Conservation (phyloP, 345 rosid genomes). For the Citrus australasica region DNA sequence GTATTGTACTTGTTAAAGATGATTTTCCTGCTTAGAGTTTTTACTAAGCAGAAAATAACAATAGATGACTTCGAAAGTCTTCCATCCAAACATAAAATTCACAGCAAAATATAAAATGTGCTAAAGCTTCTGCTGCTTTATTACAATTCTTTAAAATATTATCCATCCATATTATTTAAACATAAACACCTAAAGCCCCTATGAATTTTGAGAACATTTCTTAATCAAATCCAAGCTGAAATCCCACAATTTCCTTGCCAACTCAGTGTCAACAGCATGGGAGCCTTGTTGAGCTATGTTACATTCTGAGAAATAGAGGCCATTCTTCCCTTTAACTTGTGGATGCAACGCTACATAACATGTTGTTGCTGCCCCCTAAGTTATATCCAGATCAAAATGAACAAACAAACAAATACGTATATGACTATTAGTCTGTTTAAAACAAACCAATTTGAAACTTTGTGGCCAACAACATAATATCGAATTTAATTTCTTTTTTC, state of each 20-base stretch:
- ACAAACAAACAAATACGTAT: background rate
- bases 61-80: too few species aligned
- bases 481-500: background rate
- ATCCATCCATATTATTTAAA: too few species aligned
- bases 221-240: constrained; percentile 49
- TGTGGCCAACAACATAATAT: background rate
- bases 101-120: too few species aligned
- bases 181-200: too few species aligned
- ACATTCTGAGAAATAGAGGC: constrained; percentile 56
- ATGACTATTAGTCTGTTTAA: background rate
- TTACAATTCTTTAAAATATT: too few species aligned
- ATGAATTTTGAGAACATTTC: background rate
- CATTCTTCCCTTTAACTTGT: constrained; percentile 59
- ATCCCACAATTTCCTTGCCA: constrained; percentile 67
- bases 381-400: background rate
- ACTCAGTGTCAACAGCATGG: constrained; percentile 40
- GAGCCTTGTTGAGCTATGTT: constrained; percentile 40
- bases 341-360: constrained; percentile 79
- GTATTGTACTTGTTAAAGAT: too few species aligned
- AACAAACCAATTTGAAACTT: background rate
- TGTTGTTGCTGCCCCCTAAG: constrained; percentile 78
- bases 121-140: too few species aligned
- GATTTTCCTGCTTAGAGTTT: too few species aligned
- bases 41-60: too few species aligned
- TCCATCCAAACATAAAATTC: too few species aligned